These are phyloP conservation scores for Dryadomyces quercus-mongolicae DNA, from an alignment of 2,329 filamentous ascomycete species.

Conservation along the genomic window DNA sequence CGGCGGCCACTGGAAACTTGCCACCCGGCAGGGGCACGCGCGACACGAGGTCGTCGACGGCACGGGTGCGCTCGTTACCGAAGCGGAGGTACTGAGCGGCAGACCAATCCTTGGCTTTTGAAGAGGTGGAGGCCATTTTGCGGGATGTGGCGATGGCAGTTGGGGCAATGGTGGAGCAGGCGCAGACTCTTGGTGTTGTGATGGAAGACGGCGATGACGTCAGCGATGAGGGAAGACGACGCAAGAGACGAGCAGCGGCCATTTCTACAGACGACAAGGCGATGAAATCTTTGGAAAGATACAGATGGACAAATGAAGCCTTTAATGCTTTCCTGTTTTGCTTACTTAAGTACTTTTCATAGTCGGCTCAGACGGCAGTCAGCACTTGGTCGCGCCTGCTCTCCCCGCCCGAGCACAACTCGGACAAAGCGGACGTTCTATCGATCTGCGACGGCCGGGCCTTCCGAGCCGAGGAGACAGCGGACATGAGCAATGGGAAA, in stretches of 20 bases:
- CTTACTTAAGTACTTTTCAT: background rate
- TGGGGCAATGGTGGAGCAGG: background rate
- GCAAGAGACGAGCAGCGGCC: background rate
- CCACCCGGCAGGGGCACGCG: constrained; percentile 26
- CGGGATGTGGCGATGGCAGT: background rate
- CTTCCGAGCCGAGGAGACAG: background rate
- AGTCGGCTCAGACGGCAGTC: background rate
- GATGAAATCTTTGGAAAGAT: background rate
- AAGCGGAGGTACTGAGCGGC: constrained; percentile 46
- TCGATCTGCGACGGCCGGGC: background rate
- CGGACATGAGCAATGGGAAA: too few relatives aligned
- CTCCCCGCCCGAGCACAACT: background rate
- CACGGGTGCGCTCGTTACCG: constrained; percentile 35
- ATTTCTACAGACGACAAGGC: background rate
- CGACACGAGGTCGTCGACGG: constrained; percentile 38
- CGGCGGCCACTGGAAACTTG: background rate
- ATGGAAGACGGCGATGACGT: background rate
- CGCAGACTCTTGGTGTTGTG: background rate
- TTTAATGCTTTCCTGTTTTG: background rate
- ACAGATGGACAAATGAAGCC: background rate
- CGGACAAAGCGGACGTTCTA: background rate
- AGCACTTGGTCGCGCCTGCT: background rate
- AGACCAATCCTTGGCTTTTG: constrained; percentile 35
- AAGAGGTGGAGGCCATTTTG: background rate
- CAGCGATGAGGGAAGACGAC: background rate